These are phyloP conservation scores for Phaeophleospora eucalypticola DNA, from an alignment of 2,329 filamentous ascomycete species.

Conservation along the genomic window DNA sequence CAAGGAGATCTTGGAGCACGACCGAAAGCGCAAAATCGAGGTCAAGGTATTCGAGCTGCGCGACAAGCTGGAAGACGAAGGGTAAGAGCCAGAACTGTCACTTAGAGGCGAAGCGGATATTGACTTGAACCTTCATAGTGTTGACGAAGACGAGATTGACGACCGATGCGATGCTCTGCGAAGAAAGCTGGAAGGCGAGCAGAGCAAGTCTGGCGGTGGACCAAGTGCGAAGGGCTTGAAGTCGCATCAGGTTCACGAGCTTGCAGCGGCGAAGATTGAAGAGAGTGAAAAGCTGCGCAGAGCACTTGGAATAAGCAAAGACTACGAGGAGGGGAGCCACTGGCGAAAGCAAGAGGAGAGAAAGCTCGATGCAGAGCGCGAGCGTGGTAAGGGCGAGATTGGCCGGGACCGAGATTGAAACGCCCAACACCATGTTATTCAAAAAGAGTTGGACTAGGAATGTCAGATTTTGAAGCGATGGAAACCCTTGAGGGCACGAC, in stretches of 20 bases:
- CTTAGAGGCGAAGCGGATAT: not conserved
- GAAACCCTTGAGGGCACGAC: too few species aligned
- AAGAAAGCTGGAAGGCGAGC: constrained; percentile 57
- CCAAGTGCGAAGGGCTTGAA: constrained; percentile 62
- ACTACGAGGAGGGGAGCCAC: constrained; percentile 82
- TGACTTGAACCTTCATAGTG: constrained; percentile 40
- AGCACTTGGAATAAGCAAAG: constrained; percentile 79
- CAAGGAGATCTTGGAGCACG: constrained; percentile 88
- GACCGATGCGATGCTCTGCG: constrained; percentile 64
- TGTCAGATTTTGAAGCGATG: too few species aligned
- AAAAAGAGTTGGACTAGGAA: too few species aligned
- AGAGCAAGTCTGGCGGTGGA: constrained; percentile 43
- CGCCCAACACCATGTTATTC: too few species aligned
- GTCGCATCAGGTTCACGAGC: constrained; percentile 89
- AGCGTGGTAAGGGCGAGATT: constrained; percentile 19
- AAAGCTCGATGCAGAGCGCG: constrained; percentile 25
- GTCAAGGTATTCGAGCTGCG: constrained; percentile 88
- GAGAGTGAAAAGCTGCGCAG: constrained; percentile 85
- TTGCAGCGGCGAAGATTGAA: constrained; percentile 92
- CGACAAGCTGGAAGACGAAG: constrained; percentile 88
- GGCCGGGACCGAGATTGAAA: constrained; percentile 19
- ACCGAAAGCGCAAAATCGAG: constrained; percentile 84
- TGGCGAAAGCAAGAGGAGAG: constrained; percentile 81
- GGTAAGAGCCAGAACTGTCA: constrained; percentile 41
- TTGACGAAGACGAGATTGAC: constrained; percentile 90